Conservation (phyloP, 2,329 filamentous ascomycete species). For the Xylariales sp. region DNA sequence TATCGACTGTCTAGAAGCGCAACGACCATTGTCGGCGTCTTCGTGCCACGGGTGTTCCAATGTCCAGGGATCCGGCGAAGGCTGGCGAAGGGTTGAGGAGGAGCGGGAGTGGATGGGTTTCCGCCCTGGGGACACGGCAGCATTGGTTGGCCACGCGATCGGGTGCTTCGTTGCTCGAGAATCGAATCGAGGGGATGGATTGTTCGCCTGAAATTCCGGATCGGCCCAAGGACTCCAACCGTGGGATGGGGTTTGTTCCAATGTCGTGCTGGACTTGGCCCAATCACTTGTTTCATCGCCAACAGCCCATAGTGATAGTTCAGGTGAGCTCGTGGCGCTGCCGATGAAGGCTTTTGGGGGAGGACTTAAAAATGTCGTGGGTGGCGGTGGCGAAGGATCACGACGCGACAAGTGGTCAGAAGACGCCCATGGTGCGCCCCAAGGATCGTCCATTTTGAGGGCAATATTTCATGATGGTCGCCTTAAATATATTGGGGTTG, state of each 20-base stretch:
- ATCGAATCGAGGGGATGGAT: constrained; percentile 25
- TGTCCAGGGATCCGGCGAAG: constrained; percentile 39
- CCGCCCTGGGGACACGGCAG: constrained; percentile 29
- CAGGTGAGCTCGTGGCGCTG: constrained; percentile 21
- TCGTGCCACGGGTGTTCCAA: constrained; percentile 25
- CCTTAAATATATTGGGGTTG: too few species aligned
- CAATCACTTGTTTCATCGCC: constrained; percentile 34
- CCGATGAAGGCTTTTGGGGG: constrained; percentile 38
- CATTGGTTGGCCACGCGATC: constrained; percentile 34
- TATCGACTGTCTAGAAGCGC: too few species aligned
- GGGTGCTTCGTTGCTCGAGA: constrained; percentile 29
- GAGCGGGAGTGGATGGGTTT: constrained; percentile 25
- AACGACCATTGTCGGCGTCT: neutral
- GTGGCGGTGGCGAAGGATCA: constrained; percentile 23
- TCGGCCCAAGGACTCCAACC: constrained; percentile 28
- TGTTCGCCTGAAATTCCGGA: constrained; percentile 19
- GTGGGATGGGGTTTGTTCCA: constrained; percentile 15
- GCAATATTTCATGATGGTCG: too few species aligned
- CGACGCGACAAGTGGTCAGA: constrained; percentile 30
- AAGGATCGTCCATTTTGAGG: constrained; percentile 60
- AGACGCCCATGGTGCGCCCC: constrained; percentile 56
- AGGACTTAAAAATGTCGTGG: constrained; percentile 32
- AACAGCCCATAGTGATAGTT: constrained; percentile 37
- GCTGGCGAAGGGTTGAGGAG: constrained; percentile 26
- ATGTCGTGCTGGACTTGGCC: constrained; percentile 25